A percentile compares a stretch with the other conserved stretches of the same genome.
Conservation (phyloP, 257 asterid species). For the Solanum pennellii region DNA sequence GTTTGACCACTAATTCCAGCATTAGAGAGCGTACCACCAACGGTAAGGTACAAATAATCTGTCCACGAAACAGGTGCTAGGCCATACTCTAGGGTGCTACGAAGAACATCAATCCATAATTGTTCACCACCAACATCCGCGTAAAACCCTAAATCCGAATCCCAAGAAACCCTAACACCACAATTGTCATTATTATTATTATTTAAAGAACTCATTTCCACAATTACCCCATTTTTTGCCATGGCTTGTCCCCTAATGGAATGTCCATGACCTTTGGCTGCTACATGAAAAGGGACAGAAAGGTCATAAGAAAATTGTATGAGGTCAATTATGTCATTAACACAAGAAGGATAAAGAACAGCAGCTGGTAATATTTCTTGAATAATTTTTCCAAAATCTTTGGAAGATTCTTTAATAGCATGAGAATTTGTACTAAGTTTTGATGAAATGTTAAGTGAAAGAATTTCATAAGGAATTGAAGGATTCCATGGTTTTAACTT, state of each 20-base stretch:
- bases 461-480: constrained; percentile 11
- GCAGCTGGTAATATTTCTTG: constrained; percentile 35
- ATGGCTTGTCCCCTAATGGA: constrained; percentile 67
- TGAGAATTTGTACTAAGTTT: constrained; percentile 21
- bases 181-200: not conserved
- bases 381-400: constrained; percentile 53
- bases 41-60: constrained; percentile 52
- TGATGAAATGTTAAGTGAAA: constrained; percentile 1
- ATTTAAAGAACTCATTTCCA: constrained; percentile 40
- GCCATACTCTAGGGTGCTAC: constrained; percentile 23
- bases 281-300: constrained; percentile 32
- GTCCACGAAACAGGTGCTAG: constrained; percentile 63
- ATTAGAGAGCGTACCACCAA: constrained; percentile 74
- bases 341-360: constrained; percentile 42
- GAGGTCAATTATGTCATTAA: constrained; percentile 30
- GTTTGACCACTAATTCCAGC: constrained; percentile 73
- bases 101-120: constrained; percentile 58
- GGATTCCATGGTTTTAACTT: constrained; percentile 11
- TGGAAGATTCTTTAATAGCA: constrained; percentile 20
- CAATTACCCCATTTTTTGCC: constrained; percentile 53
- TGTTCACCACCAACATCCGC: constrained; percentile 69
- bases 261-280: constrained; percentile 73
- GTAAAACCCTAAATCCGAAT: constrained; percentile 23
- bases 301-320: constrained; percentile 26
- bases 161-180: constrained; percentile 38